phyloP scores from a whole-genome alignment of 495 filamentous ascomycete species.

The Cercophora newfieldiana region DNA sequence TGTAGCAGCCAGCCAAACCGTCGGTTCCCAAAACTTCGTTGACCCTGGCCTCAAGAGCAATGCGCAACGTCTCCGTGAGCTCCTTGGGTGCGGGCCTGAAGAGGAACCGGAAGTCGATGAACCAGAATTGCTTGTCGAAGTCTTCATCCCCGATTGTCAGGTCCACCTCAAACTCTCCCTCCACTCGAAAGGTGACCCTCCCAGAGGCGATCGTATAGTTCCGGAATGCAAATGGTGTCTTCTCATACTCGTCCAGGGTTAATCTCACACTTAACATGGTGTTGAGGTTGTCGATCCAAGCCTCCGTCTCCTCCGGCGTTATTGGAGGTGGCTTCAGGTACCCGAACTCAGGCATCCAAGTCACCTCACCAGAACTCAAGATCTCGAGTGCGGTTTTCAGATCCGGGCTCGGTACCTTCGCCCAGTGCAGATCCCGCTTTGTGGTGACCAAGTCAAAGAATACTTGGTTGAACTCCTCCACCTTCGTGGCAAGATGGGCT shows the following conservation, averaged over 20 bases:
- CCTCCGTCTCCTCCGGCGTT: slow-evolving; percentile 62
- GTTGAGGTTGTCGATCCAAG: slow-evolving; percentile 76
- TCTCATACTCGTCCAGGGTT: slow-evolving; percentile 75
- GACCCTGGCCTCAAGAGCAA: slow-evolving; percentile 64
- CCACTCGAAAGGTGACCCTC: slow-evolving; percentile 79
- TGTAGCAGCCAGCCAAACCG: slow-evolving; percentile 75
- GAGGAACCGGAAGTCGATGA: slow-evolving; percentile 84
- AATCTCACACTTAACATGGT: slow-evolving; percentile 77
- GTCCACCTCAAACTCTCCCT: slow-evolving; percentile 88
- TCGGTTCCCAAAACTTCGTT: slow-evolving; percentile 65
- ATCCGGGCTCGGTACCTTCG: slow-evolving; percentile 82
- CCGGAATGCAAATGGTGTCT: slow-evolving; percentile 67
- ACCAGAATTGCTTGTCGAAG: slow-evolving; percentile 77
- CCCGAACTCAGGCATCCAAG: slow-evolving; percentile 76
- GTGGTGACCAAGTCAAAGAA: slow-evolving; percentile 63
- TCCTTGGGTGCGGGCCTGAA: slow-evolving; percentile 68
- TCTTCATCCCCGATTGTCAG: slow-evolving; percentile 84
- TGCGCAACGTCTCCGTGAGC: slow-evolving; percentile 59
- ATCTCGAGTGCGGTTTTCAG: slow-evolving; percentile 84
- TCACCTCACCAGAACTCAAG: slow-evolving; percentile 70
- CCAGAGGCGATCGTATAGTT: slow-evolving; percentile 76
- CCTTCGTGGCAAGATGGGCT: slow-evolving; percentile 64
- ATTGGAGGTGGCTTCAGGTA: slow-evolving; percentile 78
- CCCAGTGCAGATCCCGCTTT: slow-evolving; percentile 63
- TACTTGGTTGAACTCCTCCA: slow-evolving; percentile 55